phyloP scores from a whole-genome alignment of 345 rosid species.

The Rhodamnia rubescens region DNA sequence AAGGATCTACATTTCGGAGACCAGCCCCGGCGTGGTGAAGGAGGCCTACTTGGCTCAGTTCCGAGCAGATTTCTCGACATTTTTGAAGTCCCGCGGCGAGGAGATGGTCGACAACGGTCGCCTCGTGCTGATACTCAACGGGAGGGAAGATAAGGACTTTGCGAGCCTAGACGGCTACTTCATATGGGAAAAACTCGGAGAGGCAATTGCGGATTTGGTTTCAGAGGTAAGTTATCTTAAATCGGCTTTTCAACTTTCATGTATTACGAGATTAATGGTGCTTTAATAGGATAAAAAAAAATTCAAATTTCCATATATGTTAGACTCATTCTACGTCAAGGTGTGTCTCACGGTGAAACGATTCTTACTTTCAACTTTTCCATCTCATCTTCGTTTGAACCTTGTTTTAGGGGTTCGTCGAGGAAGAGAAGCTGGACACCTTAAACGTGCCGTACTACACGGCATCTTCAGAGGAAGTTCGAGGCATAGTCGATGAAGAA shows the following conservation, averaged over 20 bases:
- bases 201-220: conserved; percentile 3
- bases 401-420: conserved; percentile 1
- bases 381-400: not conserved
- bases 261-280: too few species aligned
- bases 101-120: conserved; percentile 10
- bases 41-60: conserved; percentile 17
- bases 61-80: conserved; percentile 5
- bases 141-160: not conserved
- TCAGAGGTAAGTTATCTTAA: not conserved
- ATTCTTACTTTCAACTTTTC: too few species aligned
- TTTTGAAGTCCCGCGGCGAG: conserved; percentile 2
- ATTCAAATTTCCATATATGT: too few species aligned
- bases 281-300: too few species aligned
- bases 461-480: conserved; percentile 4
- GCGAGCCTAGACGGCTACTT: not conserved
- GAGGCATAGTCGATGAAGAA: not conserved
- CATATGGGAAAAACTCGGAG: not conserved
- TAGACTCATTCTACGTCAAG: too few species aligned
- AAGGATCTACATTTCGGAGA: conserved; percentile 8
- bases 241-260: too few species aligned
- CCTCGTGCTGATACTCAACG: conserved; percentile 3
- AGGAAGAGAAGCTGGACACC: conserved; percentile 12
- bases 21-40: conserved; percentile 7
- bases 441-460: conserved; percentile 4
- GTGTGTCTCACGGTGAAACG: too few species aligned